A percentile compares a stretch with the other conserved stretches of the same genome.
phyloP scores from a whole-genome alignment of 129 eudicot species.

The Ambrosia trifida region DNA sequence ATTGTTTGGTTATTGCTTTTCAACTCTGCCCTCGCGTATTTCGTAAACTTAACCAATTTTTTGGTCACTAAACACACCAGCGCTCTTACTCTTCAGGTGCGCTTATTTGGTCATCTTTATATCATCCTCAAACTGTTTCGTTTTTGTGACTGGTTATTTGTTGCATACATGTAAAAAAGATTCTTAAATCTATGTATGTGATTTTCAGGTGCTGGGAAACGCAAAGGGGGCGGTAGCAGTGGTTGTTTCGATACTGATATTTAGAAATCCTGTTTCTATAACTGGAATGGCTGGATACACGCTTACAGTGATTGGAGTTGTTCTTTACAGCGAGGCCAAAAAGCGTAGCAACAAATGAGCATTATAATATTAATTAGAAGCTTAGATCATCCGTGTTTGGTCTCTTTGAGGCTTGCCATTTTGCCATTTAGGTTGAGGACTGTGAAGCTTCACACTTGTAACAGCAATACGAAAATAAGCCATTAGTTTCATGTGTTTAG shows the following conservation, averaged over 20 bases:
- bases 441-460: constrained; percentile 30
- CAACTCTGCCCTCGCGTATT: constrained; percentile 66
- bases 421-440: constrained; percentile 15
- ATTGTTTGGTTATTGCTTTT: constrained; percentile 53
- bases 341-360: constrained; percentile 66
- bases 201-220: constrained; percentile 77
- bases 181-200: neutral
- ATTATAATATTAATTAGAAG: constrained; percentile 17
- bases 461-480: constrained; percentile 35
- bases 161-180: neutral
- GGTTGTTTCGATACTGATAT: constrained; percentile 80
- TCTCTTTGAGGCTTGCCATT: constrained; percentile 32
- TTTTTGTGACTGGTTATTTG: constrained; percentile 8
- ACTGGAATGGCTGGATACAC: constrained; percentile 92
- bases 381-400: constrained; percentile 10
- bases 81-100: constrained; percentile 70
- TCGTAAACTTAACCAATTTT: constrained; percentile 59
- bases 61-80: constrained; percentile 78
- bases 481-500: constrained; percentile 37
- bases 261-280: constrained; percentile 87
- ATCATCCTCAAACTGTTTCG: neutral
- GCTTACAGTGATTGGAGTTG: constrained; percentile 80
- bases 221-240: constrained; percentile 99
- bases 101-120: neutral
- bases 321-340: constrained; percentile 88